phyloP scores from a whole-genome alignment of 768 basidiomycete species.

The Termitomyces sp. region DNA sequence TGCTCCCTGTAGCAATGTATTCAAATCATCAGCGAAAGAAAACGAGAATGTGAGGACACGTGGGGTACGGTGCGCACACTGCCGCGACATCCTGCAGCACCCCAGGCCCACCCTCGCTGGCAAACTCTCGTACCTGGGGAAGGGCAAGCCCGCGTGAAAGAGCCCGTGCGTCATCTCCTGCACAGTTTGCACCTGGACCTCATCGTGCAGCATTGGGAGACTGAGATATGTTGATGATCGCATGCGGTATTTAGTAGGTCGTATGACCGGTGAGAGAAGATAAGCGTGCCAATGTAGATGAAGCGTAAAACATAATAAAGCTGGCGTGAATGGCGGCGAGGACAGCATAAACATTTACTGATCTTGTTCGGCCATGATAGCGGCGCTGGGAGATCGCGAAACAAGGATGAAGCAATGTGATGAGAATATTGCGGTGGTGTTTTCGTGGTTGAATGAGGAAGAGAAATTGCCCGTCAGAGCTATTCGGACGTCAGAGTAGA shows the following conservation, averaged over 20 bases:
- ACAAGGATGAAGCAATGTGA: conserved; percentile 92
- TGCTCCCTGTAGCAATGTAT: conserved; percentile 60
- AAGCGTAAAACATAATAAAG: conserved; percentile 94
- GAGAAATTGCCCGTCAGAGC: conserved; percentile 69
- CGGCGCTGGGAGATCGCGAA: conserved; percentile 77
- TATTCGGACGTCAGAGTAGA: conserved; percentile 90
- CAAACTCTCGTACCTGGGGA: conserved; percentile 72
- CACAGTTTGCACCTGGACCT: conserved; percentile 78
- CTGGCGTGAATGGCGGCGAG: conserved; percentile 92
- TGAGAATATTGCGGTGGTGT: conserved; percentile 79
- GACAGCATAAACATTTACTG: conserved; percentile 68
- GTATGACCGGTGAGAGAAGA: conserved; percentile 89
- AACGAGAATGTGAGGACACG: conserved; percentile 84
- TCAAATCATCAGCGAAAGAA: conserved; percentile 72
- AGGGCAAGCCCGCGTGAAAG: conserved; percentile 78
- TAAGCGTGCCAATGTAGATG: conserved; percentile 91
- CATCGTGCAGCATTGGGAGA: conserved; percentile 68
- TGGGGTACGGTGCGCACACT: conserved; percentile 78
- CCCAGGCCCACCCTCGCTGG: conserved; percentile 79
- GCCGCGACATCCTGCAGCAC: conserved; percentile 76
- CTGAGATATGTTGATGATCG: conserved; percentile 79
- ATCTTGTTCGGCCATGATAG: conserved; percentile 56
- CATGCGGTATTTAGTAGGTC: conserved; percentile 88
- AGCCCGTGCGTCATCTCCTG: conserved; percentile 91
- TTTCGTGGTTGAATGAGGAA: conserved; percentile 59